Evolutionary conservation across 2,329 filamentous ascomycete genomes (phyloP), one percentile per base, ranked within the genome.

Genomic region (Stylonectria norvegica): DNA sequence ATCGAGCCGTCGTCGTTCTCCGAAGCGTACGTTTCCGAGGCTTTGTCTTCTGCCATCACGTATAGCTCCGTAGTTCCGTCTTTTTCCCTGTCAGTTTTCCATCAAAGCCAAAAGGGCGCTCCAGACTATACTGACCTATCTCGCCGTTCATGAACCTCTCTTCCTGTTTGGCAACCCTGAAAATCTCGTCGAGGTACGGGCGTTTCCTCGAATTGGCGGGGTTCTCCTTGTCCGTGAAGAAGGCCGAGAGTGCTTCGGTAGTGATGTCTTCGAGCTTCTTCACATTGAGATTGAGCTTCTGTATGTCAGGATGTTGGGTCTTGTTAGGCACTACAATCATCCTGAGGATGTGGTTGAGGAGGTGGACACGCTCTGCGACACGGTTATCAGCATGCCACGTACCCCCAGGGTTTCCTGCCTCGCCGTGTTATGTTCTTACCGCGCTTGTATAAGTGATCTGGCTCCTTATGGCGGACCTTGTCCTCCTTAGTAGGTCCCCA

Each of bases 401-500:
- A n/a, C n/a, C n/a, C n/a, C n/a, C n/a, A n/a, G n/a, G n/a, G n/a
- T 15, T 8, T 14, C 18, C n/a, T 6, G 7, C 19, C n/a, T n/a
- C n/a, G n/a, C n/a, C n/a, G n/a, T n/a, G n/a, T n/a, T n/a, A n/a
- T n/a, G n/a, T 15, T 18, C 68, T 55, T 62, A 86, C 83, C 81
- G 55, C 74, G 69, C 58, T 84, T 86, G 52, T 77, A 76, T 34
- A 86, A 66, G 63, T 89, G 85, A 54, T 89, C 85, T 1, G 85
- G 85, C 61, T 89, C 85, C 55, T 78, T 83, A 59, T 87, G 84
- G 10, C 78, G 71, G 37, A 85, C 79, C 30, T 70, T 71, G 33
- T 78, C 70, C 23, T 74, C 68, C 40, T 72, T 70, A 1, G 69
- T 67, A 1, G 63, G 55, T 0, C 75, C 69, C 72, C 75, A 73